Evolutionary conservation across 73 alveolate genomes (phyloP).

Genomic region (Breviolum minutum): DNA sequence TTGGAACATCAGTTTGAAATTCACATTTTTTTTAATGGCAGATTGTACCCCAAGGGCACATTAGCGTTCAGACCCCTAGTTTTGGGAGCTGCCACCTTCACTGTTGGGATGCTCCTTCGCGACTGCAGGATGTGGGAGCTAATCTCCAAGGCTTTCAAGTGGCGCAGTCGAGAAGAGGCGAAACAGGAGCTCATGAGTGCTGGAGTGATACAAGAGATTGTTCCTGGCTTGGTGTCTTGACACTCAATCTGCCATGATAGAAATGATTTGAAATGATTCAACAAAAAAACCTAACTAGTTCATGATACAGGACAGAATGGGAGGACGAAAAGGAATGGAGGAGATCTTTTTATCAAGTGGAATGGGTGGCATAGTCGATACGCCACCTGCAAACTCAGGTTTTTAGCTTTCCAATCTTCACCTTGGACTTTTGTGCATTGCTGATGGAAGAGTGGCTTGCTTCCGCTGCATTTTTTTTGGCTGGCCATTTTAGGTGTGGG

Average conservation of each 20-base stretch:
- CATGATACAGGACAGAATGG: background rate
- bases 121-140: conserved; percentile 29
- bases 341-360: background rate
- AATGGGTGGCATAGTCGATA: background rate
- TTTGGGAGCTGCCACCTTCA: background rate
- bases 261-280: too few relatives aligned
- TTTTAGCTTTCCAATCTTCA: conserved; percentile 67
- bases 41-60: too few relatives aligned
- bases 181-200: background rate
- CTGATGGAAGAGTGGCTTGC: conserved; percentile 53
- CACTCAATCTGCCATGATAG: too few relatives aligned
- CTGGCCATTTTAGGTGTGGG: too few relatives aligned
- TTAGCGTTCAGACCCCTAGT: background rate
- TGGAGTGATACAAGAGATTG: conserved; percentile 38
- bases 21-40: background rate
- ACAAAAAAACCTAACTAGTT: too few relatives aligned
- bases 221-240: conserved; percentile 12
- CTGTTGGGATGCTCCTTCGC: background rate
- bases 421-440: conserved; percentile 64
- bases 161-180: conserved; percentile 7
- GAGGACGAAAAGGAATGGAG: background rate
- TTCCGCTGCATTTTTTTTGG: background rate
- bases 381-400: conserved; percentile 13
- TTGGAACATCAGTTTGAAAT: background rate
- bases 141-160: background rate